Conservation (phyloP, 257 asterid genomes). For the Forsythia viridissima region DNA sequence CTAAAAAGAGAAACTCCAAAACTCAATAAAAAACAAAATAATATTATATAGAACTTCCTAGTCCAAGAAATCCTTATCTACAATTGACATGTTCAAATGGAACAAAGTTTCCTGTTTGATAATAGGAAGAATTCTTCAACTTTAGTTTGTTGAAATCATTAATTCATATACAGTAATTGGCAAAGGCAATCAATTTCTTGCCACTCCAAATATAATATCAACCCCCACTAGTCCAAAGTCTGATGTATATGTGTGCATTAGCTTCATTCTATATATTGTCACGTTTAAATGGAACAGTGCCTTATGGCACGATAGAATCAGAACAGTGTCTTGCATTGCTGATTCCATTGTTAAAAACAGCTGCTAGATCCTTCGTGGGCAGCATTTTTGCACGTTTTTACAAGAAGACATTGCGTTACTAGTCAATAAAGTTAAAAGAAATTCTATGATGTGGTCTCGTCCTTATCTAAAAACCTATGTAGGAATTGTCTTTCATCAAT, state of each 20-base stretch:
- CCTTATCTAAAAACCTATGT: neutral
- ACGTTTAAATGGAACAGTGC: neutral
- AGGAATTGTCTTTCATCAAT: neutral
- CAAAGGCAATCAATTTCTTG: neutral
- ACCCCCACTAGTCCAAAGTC: neutral
- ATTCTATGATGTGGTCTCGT: neutral
- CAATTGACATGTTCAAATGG: no score
- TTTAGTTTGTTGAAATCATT: neutral
- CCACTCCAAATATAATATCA: neutral
- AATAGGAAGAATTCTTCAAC: neutral
- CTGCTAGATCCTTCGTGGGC: neutral
- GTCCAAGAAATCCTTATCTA: no score
- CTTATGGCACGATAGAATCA: slow-evolving; percentile 2
- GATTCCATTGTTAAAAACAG: neutral
- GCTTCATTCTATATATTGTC: neutral
- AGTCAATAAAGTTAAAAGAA: neutral
- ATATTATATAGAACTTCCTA: no score
- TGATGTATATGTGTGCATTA: no score
- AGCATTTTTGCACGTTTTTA: neutral
- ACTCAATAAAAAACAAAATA: no score
- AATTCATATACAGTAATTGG: neutral
- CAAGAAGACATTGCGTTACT: neutral
- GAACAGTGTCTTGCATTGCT: neutral
- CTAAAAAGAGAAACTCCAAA: no score
- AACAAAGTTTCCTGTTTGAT: slow-evolving; percentile 11